A percentile compares a stretch with the other conserved stretches of the same genome.
Evolutionary conservation across 129 eudicot genomes (phyloP).

Genomic region (Flaveria linearis): DNA sequence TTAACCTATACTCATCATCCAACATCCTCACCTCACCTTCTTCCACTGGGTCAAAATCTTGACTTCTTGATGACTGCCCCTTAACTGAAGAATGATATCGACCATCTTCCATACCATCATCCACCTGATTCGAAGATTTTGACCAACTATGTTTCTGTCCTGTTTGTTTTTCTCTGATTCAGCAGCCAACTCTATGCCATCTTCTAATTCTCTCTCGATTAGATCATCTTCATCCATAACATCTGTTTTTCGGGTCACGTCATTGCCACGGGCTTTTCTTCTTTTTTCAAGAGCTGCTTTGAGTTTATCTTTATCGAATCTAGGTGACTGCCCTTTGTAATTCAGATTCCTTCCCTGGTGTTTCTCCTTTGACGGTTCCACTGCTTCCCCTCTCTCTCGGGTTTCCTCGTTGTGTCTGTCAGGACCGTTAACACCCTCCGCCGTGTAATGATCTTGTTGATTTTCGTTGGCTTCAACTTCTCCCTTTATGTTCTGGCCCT

Average conservation of each 20-base stretch:
- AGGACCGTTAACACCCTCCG: conserved; percentile 42
- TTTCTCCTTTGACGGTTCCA: conserved; percentile 48
- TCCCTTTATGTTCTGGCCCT: conserved; percentile 42
- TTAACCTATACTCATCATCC: conserved; percentile 50
- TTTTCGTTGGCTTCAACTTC: conserved; percentile 46
- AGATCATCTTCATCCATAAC: conserved; percentile 78
- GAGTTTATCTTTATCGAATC: conserved; percentile 71
- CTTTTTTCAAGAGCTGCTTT: conserved; percentile 76
- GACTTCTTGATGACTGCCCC: conserved; percentile 46
- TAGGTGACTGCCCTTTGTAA: conserved; percentile 63
- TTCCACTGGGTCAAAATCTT: conserved; percentile 65
- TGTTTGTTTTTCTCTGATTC: conserved; percentile 60
- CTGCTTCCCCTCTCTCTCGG: conserved; percentile 46
- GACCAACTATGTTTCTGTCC: conserved; percentile 63
- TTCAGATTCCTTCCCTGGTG: conserved; percentile 44
- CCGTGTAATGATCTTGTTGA: conserved; percentile 42
- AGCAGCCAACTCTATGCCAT: conserved; percentile 74
- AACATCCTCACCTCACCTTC: conserved; percentile 75
- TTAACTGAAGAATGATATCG: conserved; percentile 35
- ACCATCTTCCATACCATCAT: conserved; percentile 44
- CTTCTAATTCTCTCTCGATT: conserved; percentile 80
- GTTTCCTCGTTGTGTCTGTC: conserved; percentile 44
- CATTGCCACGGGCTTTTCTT: conserved; percentile 62
- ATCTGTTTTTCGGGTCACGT: conserved; percentile 57
- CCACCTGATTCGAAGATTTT: conserved; percentile 40